Evolutionary conservation across 179 eudicot species (phyloP).

Genomic region (Pouteria campechiana): DNA sequence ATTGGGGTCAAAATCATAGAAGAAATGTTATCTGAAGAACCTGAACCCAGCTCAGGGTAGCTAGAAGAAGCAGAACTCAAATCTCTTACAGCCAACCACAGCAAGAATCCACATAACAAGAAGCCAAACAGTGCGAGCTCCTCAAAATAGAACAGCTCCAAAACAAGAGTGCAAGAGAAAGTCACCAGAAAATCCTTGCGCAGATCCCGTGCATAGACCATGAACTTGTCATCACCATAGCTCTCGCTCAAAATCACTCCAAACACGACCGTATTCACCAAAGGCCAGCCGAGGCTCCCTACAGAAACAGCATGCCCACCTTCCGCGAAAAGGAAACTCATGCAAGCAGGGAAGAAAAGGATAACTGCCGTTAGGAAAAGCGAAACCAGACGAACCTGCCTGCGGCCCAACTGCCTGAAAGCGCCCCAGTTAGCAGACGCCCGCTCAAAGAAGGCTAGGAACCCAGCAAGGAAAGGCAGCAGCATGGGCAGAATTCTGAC

Average conservation of each 20-base stretch:
- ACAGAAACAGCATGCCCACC: constrained; percentile 66
- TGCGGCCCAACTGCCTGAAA: constrained; percentile 54
- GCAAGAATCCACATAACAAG: constrained; percentile 61
- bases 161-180: constrained; percentile 55
- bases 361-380: constrained; percentile 65
- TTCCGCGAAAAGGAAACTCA: constrained; percentile 68
- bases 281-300: constrained; percentile 65
- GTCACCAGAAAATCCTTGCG: constrained; percentile 78
- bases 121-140: constrained; percentile 97
- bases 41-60: constrained; percentile 62
- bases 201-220: constrained; percentile 42
- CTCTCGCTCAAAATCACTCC: constrained; percentile 93
- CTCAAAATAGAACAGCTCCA: constrained; percentile 81
- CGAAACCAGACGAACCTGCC: constrained; percentile 54
- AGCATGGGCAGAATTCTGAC: constrained; percentile 80
- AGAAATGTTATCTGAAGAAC: constrained; percentile 44
- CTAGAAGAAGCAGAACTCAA: constrained; percentile 30
- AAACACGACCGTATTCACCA: constrained; percentile 83
- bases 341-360: constrained; percentile 71
- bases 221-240: constrained; percentile 57
- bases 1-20: constrained; percentile 60
- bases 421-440: constrained; percentile 48
- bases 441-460: constrained; percentile 71
- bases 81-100: constrained; percentile 64
- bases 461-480: constrained; percentile 84